Conservation (phyloP, 768 basidiomycete genomes). For the Tremella mesenterica region DNA sequence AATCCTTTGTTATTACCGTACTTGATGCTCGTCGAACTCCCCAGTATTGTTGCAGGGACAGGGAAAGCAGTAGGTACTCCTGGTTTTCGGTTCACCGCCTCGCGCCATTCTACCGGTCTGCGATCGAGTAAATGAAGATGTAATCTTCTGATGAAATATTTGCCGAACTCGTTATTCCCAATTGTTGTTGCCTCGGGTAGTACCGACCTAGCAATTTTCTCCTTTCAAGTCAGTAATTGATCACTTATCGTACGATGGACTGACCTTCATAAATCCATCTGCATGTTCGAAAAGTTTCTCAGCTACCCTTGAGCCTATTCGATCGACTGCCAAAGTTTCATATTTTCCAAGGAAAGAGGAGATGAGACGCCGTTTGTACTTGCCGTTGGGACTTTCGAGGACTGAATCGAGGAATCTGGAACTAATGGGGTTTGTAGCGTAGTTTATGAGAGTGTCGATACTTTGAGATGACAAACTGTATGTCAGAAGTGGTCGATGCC, state of each 20-base stretch:
- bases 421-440: constrained; percentile 58
- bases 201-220: constrained; percentile 81
- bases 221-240: constrained; percentile 45
- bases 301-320: constrained; percentile 78
- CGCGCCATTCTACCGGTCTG: constrained; percentile 76
- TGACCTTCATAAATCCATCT: constrained; percentile 86
- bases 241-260: constrained; percentile 17
- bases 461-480: constrained; percentile 56
- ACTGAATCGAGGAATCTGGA: constrained; percentile 69
- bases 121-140: constrained; percentile 69
- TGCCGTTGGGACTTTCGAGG: constrained; percentile 62
- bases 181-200: constrained; percentile 63
- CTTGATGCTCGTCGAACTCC: background rate
- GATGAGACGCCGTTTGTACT: constrained; percentile 63
- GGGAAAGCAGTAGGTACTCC: background rate
- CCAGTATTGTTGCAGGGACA: background rate
- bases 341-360: constrained; percentile 69
- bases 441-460: constrained; percentile 55
- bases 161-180: constrained; percentile 71
- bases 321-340: constrained; percentile 73
- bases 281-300: constrained; percentile 84
- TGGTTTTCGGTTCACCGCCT: constrained; percentile 48
- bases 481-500: background rate
- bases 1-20: background rate
- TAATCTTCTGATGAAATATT: constrained; percentile 72